Percentiles rank a stretch among this genome's conserved stretches.
phyloP scores from a whole-genome alignment of 2,329 filamentous ascomycete genomes.

The Arthrinium phaeospermum region DNA sequence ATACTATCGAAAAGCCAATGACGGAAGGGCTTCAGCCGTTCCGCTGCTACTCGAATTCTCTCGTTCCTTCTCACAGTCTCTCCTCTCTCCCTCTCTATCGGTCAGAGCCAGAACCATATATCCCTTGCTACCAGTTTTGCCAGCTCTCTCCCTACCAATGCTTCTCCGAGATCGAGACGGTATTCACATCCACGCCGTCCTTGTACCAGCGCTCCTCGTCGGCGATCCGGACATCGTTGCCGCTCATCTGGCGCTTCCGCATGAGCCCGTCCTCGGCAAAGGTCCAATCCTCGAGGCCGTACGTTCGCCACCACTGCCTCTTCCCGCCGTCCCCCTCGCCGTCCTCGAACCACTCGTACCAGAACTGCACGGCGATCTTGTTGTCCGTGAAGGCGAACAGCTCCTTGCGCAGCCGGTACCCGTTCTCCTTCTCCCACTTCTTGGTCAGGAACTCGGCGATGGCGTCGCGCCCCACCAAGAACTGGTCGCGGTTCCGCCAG shows the following conservation, averaged over 20 bases:
- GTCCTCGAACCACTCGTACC: slow-evolving; percentile 81
- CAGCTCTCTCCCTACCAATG: slow-evolving; percentile 63
- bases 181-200: slow-evolving; percentile 71
- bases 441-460: slow-evolving; percentile 72
- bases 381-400: slow-evolving; percentile 78
- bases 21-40: not conserved
- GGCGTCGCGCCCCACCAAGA: slow-evolving; percentile 70
- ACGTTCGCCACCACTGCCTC: slow-evolving; percentile 81
- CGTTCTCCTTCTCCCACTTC: slow-evolving; percentile 77
- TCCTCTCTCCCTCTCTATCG: not conserved
- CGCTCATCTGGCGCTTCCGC: slow-evolving; percentile 78
- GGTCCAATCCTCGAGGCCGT: slow-evolving; percentile 83
- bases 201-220: slow-evolving; percentile 72
- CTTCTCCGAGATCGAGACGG: slow-evolving; percentile 68
- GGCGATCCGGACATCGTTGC: slow-evolving; percentile 69
- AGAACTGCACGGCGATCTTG: slow-evolving; percentile 82
- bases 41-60: not conserved
- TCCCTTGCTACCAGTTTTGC: too few species aligned
- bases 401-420: slow-evolving; percentile 80
- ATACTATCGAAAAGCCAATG: not conserved
- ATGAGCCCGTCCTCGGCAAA: slow-evolving; percentile 73
- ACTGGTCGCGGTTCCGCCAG: slow-evolving; percentile 79
- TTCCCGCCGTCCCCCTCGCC: slow-evolving; percentile 45
- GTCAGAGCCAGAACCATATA: too few species aligned
- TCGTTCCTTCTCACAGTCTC: not conserved